Percentiles rank a stretch among this genome's conserved stretches.
Conservation (phyloP, 371 early-diverging fungal genomes). For the Rhizopus stolonifer region DNA sequence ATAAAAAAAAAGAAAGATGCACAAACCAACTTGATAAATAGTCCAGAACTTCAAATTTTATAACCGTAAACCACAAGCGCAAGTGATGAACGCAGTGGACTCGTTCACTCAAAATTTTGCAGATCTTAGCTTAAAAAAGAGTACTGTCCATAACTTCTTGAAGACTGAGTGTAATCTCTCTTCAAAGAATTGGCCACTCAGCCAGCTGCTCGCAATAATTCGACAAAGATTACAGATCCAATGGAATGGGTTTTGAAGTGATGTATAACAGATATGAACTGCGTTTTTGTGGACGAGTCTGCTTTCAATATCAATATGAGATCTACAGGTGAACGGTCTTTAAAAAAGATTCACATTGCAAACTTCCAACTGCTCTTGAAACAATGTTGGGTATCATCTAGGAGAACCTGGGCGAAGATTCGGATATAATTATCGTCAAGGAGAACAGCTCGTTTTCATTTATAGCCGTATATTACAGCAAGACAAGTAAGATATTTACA, state of each 20-base stretch:
- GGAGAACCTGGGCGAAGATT: slow-evolving; percentile 49
- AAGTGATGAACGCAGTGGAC: slow-evolving; percentile 10
- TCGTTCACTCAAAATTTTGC: slow-evolving; percentile 12
- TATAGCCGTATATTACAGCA: slow-evolving; percentile 42
- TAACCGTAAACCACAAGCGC: slow-evolving; percentile 6
- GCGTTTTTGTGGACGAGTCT: slow-evolving; percentile 9
- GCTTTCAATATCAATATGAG: slow-evolving; percentile 9
- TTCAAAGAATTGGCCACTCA: slow-evolving; percentile 8
- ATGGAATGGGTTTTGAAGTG: slow-evolving; percentile 4
- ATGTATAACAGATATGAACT: slow-evolving; percentile 10
- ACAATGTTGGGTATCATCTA: slow-evolving; percentile 51
- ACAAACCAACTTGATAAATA: too few species aligned
- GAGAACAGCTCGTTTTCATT: slow-evolving; percentile 41
- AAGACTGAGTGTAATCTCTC: slow-evolving; percentile 16
- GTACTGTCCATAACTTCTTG: slow-evolving; percentile 4
- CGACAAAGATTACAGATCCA: slow-evolving; percentile 1
- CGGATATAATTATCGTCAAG: slow-evolving; percentile 48
- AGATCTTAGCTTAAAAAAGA: slow-evolving; percentile 7
- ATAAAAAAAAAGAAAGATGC: too few species aligned
- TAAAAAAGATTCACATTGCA: too few species aligned
- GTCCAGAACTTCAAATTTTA: slow-evolving; percentile 4
- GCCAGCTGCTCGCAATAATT: slow-evolving; percentile 17
- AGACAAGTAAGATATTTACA: slow-evolving; percentile 37
- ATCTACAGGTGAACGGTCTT: background rate
- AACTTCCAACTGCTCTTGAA: slow-evolving; percentile 52